phyloP scores from a whole-genome alignment of 257 asterid genomes.

The Petunia secreta region DNA sequence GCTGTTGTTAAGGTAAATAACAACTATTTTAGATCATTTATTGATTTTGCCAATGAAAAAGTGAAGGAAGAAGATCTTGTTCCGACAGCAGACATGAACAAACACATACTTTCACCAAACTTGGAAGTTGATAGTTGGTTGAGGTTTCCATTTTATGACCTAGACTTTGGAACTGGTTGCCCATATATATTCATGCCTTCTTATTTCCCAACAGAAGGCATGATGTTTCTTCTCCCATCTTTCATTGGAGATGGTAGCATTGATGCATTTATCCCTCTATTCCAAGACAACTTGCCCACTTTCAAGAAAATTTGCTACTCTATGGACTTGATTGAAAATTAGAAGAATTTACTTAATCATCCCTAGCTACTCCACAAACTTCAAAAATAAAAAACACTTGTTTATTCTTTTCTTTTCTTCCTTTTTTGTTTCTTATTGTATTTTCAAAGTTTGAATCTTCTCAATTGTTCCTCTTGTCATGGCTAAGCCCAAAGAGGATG shows the following conservation, averaged over 20 bases:
- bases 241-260: conserved; percentile 39
- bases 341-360: too few species aligned
- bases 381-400: too few species aligned
- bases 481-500: too few species aligned
- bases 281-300: conserved; percentile 46
- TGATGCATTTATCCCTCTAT: conserved; percentile 65
- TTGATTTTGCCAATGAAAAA: conserved; percentile 60
- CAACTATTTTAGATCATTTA: conserved; percentile 67
- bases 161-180: conserved; percentile 74
- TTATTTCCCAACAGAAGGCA: conserved; percentile 64
- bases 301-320: conserved; percentile 44
- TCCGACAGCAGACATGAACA: conserved; percentile 58
- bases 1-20: conserved; percentile 55
- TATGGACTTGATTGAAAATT: too few species aligned
- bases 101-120: conserved; percentile 64
- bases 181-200: conserved; percentile 81
- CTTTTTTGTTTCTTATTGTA: too few species aligned
- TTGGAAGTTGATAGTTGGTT: conserved; percentile 81
- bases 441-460: too few species aligned
- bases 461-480: too few species aligned
- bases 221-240: conserved; percentile 68
- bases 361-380: too few species aligned
- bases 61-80: conserved; percentile 55
- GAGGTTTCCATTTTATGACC: conserved; percentile 74
- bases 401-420: too few species aligned